phyloP scores from a whole-genome alignment of 1,284 basidiomycete genomes.

The Apiotrichum sp. region DNA sequence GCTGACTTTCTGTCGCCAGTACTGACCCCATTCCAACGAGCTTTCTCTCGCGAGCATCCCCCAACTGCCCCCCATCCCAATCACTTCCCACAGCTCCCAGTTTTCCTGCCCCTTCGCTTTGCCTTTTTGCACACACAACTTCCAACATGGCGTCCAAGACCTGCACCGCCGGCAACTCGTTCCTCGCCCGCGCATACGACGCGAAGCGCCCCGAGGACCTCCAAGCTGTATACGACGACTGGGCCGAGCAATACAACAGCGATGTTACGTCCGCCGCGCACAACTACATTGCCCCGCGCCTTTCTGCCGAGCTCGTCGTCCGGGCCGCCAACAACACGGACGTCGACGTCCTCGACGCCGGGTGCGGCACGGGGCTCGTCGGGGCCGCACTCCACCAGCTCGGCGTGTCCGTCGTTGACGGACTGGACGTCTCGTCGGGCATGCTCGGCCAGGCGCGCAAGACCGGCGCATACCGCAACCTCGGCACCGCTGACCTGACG shows the following conservation, averaged over 20 bases:
- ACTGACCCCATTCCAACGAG: too few relatives aligned
- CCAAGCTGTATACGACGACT: slow-evolving; percentile 16
- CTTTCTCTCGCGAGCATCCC: too few relatives aligned
- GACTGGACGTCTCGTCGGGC: slow-evolving; percentile 8
- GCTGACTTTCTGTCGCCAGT: too few relatives aligned
- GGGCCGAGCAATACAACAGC: slow-evolving; percentile 34
- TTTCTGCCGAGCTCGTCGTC: neutral
- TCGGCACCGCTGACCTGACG: slow-evolving; percentile 5
- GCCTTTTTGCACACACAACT: slow-evolving; percentile 13
- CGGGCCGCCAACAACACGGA: neutral
- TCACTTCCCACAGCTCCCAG: too few relatives aligned
- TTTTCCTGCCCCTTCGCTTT: too few relatives aligned
- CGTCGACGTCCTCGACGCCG: slow-evolving; percentile 6
- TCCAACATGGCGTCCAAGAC: slow-evolving; percentile 31
- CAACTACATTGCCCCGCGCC: slow-evolving; percentile 3
- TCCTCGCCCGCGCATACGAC: slow-evolving; percentile 2
- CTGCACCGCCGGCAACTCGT: slow-evolving; percentile 26
- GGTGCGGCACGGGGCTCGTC: slow-evolving; percentile 14
- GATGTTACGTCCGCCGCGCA: slow-evolving; percentile 1
- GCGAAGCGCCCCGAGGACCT: neutral
- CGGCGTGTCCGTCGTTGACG: slow-evolving; percentile 3
- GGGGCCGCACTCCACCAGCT: neutral
- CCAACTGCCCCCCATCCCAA: too few relatives aligned
- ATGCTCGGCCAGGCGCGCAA: slow-evolving; percentile 6
- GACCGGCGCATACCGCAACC: slow-evolving; percentile 7